Conservation (phyloP, 2,329 filamentous ascomycete species). For the Diaporthe sp. region DNA sequence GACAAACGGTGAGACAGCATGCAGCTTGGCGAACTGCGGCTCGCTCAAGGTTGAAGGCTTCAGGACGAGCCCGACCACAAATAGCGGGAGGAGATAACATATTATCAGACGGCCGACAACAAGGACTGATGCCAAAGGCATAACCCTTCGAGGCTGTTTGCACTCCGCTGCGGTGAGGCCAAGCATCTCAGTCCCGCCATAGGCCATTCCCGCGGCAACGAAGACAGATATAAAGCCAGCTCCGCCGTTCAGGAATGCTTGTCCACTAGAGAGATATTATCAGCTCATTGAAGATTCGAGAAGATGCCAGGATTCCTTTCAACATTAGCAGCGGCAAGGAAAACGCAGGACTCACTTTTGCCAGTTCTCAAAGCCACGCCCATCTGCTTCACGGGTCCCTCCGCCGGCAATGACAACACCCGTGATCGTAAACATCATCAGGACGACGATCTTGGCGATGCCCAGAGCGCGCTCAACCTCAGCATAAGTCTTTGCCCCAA, state of each 20-base stretch:
- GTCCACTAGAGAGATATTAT: neutral
- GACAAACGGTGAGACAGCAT: slow-evolving; percentile 48
- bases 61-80: slow-evolving; percentile 53
- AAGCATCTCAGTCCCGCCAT: slow-evolving; percentile 60
- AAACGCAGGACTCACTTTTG: slow-evolving; percentile 9
- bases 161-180: slow-evolving; percentile 60
- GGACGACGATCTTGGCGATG: slow-evolving; percentile 64
- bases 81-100: slow-evolving; percentile 55
- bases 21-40: slow-evolving; percentile 46
- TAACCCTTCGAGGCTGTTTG: slow-evolving; percentile 52
- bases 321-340: neutral
- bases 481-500: slow-evolving; percentile 60
- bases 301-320: neutral
- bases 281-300: neutral
- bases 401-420: slow-evolving; percentile 66
- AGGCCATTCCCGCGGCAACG: slow-evolving; percentile 59
- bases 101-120: slow-evolving; percentile 55
- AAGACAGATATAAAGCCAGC: slow-evolving; percentile 59
- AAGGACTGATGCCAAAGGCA: slow-evolving; percentile 56
- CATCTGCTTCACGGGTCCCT: slow-evolving; percentile 49
- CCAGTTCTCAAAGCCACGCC: slow-evolving; percentile 35
- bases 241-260: slow-evolving; percentile 56
- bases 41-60: slow-evolving; percentile 47
- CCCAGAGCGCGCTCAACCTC: slow-evolving; percentile 67
- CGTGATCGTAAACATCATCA: slow-evolving; percentile 69